These are phyloP conservation scores for Trichosporon sp. DNA, from an alignment of 1,284 basidiomycete species.

Conservation along the genomic window DNA sequence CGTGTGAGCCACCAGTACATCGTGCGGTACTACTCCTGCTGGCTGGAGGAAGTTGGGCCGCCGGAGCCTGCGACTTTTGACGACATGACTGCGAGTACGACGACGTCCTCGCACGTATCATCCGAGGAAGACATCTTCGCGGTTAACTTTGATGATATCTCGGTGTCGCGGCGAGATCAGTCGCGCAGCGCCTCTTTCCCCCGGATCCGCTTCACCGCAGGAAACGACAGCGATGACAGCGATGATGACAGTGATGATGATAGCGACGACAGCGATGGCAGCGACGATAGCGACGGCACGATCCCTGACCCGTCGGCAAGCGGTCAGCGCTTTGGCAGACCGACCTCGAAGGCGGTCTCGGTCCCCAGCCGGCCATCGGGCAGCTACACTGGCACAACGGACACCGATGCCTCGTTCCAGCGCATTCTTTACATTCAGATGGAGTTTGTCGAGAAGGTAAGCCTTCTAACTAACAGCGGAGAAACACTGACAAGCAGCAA, in stretches of 20 bases:
- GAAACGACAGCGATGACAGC: conserved; percentile 37
- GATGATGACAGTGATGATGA: conserved; percentile 21
- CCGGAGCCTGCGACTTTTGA: conserved; percentile 17
- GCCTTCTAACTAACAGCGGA: too few species aligned
- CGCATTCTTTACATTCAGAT: conserved; percentile 47
- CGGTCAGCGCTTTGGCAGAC: conserved; percentile 7
- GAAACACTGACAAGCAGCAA: conserved; percentile 19
- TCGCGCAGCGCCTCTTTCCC: conserved; percentile 45
- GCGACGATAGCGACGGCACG: conserved; percentile 25
- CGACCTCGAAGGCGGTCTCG: conserved; percentile 4
- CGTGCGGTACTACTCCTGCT: conserved; percentile 63
- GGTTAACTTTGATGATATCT: conserved; percentile 41
- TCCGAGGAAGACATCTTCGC: conserved; percentile 39
- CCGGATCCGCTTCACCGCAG: conserved; percentile 41
- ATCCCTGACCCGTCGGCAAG: conserved; percentile 33
- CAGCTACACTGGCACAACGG: conserved; percentile 29
- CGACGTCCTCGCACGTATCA: conserved; percentile 5
- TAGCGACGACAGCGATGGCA: conserved; percentile 22
- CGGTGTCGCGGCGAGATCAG: conserved; percentile 30
- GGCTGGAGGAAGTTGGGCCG: conserved; percentile 42
- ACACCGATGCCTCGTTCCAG: conserved; percentile 31
- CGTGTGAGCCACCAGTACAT: conserved; percentile 82
- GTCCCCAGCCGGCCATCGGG: conserved; percentile 16
- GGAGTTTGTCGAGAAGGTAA: conserved; percentile 48
- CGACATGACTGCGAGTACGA: conserved; percentile 11